Base-by-base conservation (phyloP, 169 alveolate species). In the Cryptosporidium viatorum region DNA sequence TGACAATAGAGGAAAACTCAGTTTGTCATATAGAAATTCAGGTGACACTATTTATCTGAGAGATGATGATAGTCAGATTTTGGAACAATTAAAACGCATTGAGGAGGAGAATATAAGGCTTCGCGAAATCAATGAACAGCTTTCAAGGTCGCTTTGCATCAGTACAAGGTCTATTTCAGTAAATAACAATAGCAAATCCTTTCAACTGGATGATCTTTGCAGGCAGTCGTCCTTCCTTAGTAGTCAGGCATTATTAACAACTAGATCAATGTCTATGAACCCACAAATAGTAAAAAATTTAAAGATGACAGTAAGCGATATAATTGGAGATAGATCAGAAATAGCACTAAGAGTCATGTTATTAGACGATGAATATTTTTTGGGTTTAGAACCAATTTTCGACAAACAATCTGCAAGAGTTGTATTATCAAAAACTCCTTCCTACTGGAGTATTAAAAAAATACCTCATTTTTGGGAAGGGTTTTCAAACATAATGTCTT, bases 391-490 rank as follows among this genome's bases (percentile, higher is more conserved):
- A 26, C 89, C 89, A 41, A 80, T 43, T 39, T 23, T 3, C 23
- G 41, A 80, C 8, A n/a, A 48, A 9, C 73, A 80, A n/a, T 59
- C 89, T 35, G 89, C 89, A 26, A 80, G 89, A 80, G 89, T 80
- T 23, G 50, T 80, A 26, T 29, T 80, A 29, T 65, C 68, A 41
- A 80, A 59, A 65, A 80, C 75, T 6, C 89, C 89, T 26, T 80
- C 89, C 7, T 80, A 62, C 45, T 80, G 89, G 89, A 80, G 75
- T 23, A 80, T 80, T 16, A 59, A 80, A 23, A 80, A 65, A 41
- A 59, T 80, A 16, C 89, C 89, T 3, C 89, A 80, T 18, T 80
- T 80, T 80, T 80, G 89, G 89, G 73, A 62, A 14, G 89, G 89
- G 29, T 65, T 80, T 14, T 80, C 75, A 26, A 65, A 80, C 29